These are phyloP conservation scores for Phytopythium oedochilum DNA, from an alignment of 352 stramenopile genomes.

Conservation along the genomic window DNA sequence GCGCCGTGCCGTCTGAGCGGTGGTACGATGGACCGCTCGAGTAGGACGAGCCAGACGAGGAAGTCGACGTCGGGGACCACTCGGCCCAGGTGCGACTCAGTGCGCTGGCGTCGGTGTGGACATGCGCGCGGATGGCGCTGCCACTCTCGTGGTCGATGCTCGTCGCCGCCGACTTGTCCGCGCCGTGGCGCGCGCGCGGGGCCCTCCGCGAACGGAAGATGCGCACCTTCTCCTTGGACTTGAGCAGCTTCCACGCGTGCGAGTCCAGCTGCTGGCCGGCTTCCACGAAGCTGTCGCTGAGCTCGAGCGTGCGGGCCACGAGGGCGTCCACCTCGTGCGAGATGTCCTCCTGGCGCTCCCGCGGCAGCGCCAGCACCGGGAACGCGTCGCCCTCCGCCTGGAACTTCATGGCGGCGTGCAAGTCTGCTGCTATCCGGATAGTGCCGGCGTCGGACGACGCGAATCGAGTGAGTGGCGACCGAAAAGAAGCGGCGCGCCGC, in stretches of 20 bases:
- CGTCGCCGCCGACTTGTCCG: neutral
- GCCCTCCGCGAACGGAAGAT: conserved; percentile 25
- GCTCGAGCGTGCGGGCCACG: conserved; percentile 28
- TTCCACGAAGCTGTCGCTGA: conserved; percentile 24
- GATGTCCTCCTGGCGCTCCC: conserved; percentile 16
- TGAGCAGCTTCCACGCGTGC: conserved; percentile 36
- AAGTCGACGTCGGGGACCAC: conserved; percentile 3
- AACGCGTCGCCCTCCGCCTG: conserved; percentile 28
- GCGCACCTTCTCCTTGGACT: conserved; percentile 28
- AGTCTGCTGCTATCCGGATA: neutral
- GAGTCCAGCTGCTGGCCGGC: conserved; percentile 25
- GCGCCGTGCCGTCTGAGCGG: neutral
- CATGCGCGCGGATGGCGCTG: neutral
- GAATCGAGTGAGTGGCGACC: neutral
- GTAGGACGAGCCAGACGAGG: conserved; percentile 1
- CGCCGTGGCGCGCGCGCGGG: neutral
- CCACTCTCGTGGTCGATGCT: neutral
- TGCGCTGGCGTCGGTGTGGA: neutral
- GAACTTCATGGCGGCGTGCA: conserved; percentile 21
- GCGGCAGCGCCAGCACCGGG: conserved; percentile 17
- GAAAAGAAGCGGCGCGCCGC: too few relatives aligned
- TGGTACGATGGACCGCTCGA: conserved; percentile 4
- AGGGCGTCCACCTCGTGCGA: conserved; percentile 22
- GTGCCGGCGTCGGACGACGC: neutral
- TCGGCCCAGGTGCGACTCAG: neutral